phyloP scores from a whole-genome alignment of 2,329 filamentous ascomycete species.

The Conoideocrella luteorostrata region DNA sequence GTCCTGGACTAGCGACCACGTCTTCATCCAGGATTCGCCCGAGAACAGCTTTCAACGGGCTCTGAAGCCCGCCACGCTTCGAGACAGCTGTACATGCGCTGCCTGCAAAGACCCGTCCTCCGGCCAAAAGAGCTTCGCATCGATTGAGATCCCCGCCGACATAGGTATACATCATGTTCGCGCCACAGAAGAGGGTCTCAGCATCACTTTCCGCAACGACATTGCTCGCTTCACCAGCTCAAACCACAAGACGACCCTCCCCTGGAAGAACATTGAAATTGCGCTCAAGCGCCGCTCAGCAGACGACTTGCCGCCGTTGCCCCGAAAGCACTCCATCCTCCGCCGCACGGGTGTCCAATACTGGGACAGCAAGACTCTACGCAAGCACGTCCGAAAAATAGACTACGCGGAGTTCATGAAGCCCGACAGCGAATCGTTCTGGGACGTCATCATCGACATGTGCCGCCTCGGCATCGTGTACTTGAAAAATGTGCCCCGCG shows the following conservation, averaged over 20 bases:
- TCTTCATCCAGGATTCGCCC: slow-evolving; percentile 22
- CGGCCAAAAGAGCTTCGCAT: slow-evolving; percentile 49
- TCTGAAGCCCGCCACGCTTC: slow-evolving; percentile 30
- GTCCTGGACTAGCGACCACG: slow-evolving; percentile 19
- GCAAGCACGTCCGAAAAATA: slow-evolving; percentile 47
- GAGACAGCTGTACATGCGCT: slow-evolving; percentile 49
- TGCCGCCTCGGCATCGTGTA: slow-evolving; percentile 67
- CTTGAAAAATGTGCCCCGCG: slow-evolving; percentile 65
- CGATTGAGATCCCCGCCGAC: slow-evolving; percentile 30
- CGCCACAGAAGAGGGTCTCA: slow-evolving; percentile 34
- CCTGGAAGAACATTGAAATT: slow-evolving; percentile 31
- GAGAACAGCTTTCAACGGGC: slow-evolving; percentile 14
- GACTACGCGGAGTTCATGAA: slow-evolving; percentile 68
- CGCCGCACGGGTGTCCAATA: slow-evolving; percentile 26
- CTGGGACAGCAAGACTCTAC: slow-evolving; percentile 36
- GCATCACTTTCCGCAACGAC: slow-evolving; percentile 54
- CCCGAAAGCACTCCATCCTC: slow-evolving; percentile 20
- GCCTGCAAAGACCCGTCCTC: slow-evolving; percentile 51
- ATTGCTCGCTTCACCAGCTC: slow-evolving; percentile 22
- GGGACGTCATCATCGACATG: slow-evolving; percentile 56
- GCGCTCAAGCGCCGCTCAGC: slow-evolving; percentile 17
- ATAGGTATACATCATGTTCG: slow-evolving; percentile 26
- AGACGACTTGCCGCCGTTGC: slow-evolving; percentile 15
- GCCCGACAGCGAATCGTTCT: slow-evolving; percentile 46
- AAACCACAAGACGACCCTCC: slow-evolving; percentile 25